Evolutionary conservation across 148 eudicot species (phyloP).

Genomic region (Heliosperma pusillum): DNA sequence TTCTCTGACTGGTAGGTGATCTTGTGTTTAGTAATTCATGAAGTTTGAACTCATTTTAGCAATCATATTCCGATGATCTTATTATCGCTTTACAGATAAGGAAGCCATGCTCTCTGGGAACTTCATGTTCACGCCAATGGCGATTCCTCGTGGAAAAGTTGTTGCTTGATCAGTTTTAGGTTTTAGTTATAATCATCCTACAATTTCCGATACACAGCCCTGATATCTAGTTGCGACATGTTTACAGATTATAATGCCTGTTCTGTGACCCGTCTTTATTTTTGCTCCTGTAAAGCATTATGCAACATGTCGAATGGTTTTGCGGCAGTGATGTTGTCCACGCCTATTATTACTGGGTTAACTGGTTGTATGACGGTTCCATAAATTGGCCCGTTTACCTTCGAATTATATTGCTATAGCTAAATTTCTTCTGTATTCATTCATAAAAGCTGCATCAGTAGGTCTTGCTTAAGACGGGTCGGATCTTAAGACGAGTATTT

Average conservation of each 20-base stretch:
- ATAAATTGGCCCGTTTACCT: not conserved
- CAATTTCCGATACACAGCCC: not conserved
- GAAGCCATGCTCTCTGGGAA: slow-evolving; percentile 47
- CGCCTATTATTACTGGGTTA: not conserved
- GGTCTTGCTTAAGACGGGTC: no score
- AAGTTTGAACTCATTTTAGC: not conserved
- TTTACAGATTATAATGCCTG: not conserved
- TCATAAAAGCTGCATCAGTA: no score
- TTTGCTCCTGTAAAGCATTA: slow-evolving; percentile 25
- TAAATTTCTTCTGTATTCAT: not conserved
- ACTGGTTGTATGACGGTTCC: not conserved
- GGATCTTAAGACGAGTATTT: no score
- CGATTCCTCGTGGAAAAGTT: slow-evolving; percentile 15
- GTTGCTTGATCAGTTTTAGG: slow-evolving; percentile 6
- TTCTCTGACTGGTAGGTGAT: slow-evolving; percentile 63
- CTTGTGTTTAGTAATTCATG: not conserved
- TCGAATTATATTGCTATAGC: not conserved
- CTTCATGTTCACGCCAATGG: slow-evolving; percentile 41
- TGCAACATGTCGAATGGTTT: slow-evolving; percentile 4
- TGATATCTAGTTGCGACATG: not conserved
- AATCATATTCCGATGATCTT: not conserved
- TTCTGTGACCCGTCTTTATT: not conserved
- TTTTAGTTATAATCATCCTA: not conserved
- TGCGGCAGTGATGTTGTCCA: not conserved
- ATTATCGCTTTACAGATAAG: slow-evolving; percentile 27